A percentile compares a stretch with the other conserved stretches of the same genome.
Conservation (phyloP, 2,329 filamentous ascomycete genomes). For the Raffaelea arxii region DNA sequence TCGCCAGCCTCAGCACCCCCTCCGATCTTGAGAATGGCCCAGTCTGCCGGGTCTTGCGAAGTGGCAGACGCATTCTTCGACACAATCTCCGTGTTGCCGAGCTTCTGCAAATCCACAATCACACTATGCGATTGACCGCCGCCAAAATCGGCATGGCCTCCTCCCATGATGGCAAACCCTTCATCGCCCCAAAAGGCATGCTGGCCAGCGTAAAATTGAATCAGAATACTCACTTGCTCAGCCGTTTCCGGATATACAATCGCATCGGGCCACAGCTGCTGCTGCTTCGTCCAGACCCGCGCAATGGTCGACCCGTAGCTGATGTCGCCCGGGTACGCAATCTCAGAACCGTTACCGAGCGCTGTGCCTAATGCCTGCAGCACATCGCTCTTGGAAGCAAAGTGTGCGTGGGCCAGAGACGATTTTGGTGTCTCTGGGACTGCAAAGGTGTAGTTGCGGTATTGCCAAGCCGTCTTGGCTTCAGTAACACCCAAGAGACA, state of each 20-base stretch:
- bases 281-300: conserved; percentile 1
- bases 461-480: conserved; percentile 4
- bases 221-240: conserved; percentile 3
- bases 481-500: neutral
- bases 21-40: conserved; percentile 21
- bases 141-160: conserved; percentile 4
- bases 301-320: conserved; percentile 2
- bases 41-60: neutral
- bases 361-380: neutral
- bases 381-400: conserved; percentile 1
- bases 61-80: neutral
- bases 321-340: conserved; percentile 1
- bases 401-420: neutral
- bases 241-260: conserved; percentile 3
- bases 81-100: conserved; percentile 1
- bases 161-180: conserved; percentile 4
- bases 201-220: conserved; percentile 2
- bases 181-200: conserved; percentile 2
- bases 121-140: conserved; percentile 2
- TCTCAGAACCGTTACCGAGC: neutral
- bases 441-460: conserved; percentile 4
- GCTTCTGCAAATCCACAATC: conserved; percentile 1
- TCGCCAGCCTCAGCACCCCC: conserved; percentile 15
- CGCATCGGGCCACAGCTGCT: conserved; percentile 1
- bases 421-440: neutral